phyloP scores from a whole-genome alignment of 2,329 filamentous ascomycete genomes.

The Fusarium aywerte region DNA sequence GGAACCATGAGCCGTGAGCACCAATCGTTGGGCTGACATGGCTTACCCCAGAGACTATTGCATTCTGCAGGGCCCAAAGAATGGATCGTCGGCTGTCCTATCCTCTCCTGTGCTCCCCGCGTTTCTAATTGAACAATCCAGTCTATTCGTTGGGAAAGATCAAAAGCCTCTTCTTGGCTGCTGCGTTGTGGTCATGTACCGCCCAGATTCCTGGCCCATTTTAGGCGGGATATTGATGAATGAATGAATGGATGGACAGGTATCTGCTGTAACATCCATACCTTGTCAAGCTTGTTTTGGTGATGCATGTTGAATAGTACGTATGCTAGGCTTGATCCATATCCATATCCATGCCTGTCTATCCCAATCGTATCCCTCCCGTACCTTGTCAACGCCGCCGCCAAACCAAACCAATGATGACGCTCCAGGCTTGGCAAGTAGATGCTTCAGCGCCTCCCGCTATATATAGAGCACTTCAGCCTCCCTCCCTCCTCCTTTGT shows the following conservation, averaged over 20 bases:
- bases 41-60: conserved; percentile 27
- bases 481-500: conserved; percentile 11
- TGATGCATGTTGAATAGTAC: conserved; percentile 15
- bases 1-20: conserved; percentile 12
- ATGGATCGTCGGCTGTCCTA: conserved; percentile 4
- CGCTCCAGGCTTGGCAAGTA: conserved; percentile 14
- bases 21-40: conserved; percentile 31
- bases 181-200: not conserved
- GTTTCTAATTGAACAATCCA: conserved; percentile 4
- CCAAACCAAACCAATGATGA: conserved; percentile 19
- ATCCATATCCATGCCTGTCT: too few relatives aligned
- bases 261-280: not conserved
- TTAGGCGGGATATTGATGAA: not conserved
- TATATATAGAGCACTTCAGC: conserved; percentile 31
- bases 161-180: conserved; percentile 34
- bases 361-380: not conserved
- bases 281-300: conserved; percentile 1
- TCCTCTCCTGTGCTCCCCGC: conserved; percentile 13
- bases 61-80: conserved; percentile 18
- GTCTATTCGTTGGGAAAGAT: conserved; percentile 27
- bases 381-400: conserved; percentile 22
- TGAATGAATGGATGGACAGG: not conserved
- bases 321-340: not conserved
- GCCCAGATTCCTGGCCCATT: not conserved
- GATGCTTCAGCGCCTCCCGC: conserved; percentile 28